Base-by-base conservation (phyloP, 371 early-diverging fungal genomes). In the Lichtheimia ramosa region DNA sequence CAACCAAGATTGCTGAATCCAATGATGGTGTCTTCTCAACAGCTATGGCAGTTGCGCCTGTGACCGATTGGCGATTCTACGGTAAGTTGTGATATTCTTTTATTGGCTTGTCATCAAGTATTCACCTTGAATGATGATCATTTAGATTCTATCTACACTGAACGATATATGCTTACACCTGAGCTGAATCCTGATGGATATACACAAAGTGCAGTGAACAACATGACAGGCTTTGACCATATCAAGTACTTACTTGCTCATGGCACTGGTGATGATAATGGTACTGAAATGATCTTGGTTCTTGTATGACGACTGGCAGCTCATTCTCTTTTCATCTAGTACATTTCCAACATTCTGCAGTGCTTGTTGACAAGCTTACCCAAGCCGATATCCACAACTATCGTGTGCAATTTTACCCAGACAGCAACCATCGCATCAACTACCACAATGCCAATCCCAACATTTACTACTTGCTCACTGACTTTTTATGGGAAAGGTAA, bases 11-110 rank as follows among this genome's bases (percentile, higher is more conserved):
- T 1, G 81, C 97, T 40, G 98, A 98, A 74, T 80, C 88, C 3
- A 79, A 94, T 66, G 81, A 87, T 34, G 90, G 91, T 14, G 81
- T 94, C 3, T 94, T 97, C 71, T 74, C 75, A 46, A 78, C 89
- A 1, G 98, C 91, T 5, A 89, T 97, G 82, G 86, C 99, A 1
- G 97, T 98, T 0, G 98, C 99, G 3, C 99, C 99, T 1, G 99
- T 98, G 4, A 96, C 97, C 2, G 91, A 94, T 68, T 98, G 97
- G 97, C 79, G 79, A 46, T 88, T 67, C 48, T 89, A 91, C 70
- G 89, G 87, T 84, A 69, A 59, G 43, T 8, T 18, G 21, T 6
- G 56, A 10, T 41, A 5, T 40, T 23, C 16, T 21, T 20, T 41
- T 20, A 34, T 15, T 15, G 6, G 20, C 15, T 13, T 18, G 15